A percentile compares a stretch with the other conserved stretches of the same genome.
Conservation (phyloP, 148 eudicot species). For the Amaranthus cruentus region DNA sequence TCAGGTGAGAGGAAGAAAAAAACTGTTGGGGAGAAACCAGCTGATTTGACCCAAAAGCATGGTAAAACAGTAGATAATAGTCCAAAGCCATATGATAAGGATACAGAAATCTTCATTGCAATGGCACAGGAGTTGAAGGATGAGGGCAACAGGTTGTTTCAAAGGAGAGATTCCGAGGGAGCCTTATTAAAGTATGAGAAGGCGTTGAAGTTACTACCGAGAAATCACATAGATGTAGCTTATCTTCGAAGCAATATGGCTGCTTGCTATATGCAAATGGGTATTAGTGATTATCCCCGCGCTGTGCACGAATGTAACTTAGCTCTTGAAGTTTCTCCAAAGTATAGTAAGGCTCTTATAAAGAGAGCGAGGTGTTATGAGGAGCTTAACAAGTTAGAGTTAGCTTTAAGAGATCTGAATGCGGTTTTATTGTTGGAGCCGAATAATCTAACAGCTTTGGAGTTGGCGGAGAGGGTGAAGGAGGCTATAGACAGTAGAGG, state of each 20-base stretch:
- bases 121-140: constrained; percentile 72
- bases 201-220: constrained; percentile 76
- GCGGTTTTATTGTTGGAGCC: constrained; percentile 65
- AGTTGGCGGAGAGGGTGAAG: constrained; percentile 68
- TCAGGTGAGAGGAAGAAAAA: constrained; percentile 57
- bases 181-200: constrained; percentile 89
- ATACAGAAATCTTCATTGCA: constrained; percentile 60
- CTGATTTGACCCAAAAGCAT: constrained; percentile 28
- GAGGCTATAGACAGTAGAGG: constrained; percentile 39
- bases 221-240: constrained; percentile 80
- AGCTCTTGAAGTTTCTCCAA: constrained; percentile 88
- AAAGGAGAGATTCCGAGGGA: constrained; percentile 72
- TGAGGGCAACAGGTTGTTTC: constrained; percentile 90
- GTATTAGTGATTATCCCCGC: constrained; percentile 70
- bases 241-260: constrained; percentile 86
- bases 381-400: constrained; percentile 63
- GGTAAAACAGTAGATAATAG: constrained; percentile 33
- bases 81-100: constrained; percentile 53
- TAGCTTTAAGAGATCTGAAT: constrained; percentile 67
- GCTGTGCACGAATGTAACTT: constrained; percentile 96
- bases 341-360: constrained; percentile 82
- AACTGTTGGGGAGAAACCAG: constrained; percentile 34
- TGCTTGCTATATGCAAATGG: constrained; percentile 93
- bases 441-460: constrained; percentile 77
- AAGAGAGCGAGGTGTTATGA: constrained; percentile 94